phyloP scores from a whole-genome alignment of 371 early-diverging fungal genomes.

The Syncephalastrum sp. region DNA sequence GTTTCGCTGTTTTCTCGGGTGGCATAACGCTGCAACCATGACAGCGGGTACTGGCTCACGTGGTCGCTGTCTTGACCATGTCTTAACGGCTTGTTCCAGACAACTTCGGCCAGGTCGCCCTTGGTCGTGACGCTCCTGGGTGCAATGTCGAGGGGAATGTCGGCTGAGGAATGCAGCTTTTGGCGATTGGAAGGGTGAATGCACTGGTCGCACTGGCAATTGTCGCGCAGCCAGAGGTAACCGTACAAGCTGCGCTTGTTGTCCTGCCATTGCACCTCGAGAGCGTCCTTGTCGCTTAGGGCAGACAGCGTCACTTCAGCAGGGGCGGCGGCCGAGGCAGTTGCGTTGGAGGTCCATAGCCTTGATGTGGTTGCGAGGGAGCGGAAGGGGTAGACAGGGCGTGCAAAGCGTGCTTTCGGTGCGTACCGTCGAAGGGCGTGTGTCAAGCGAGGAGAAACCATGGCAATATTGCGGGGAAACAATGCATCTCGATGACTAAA shows the following conservation, averaged over 20 bases:
- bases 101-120: conserved; percentile 34
- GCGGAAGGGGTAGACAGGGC: too few species aligned
- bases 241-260: conserved; percentile 33
- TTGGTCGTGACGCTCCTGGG: conserved; percentile 28
- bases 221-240: conserved; percentile 80
- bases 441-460: too few species aligned
- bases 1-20: conserved; percentile 23
- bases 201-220: conserved; percentile 74
- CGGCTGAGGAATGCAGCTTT: conserved; percentile 79
- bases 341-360: too few species aligned
- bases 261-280: conserved; percentile 26
- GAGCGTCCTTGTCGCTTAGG: conserved; percentile 10
- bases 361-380: too few species aligned
- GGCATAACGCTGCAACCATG: conserved; percentile 38
- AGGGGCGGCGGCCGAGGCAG: background rate
- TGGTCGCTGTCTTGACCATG: conserved; percentile 40
- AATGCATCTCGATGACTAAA: too few species aligned
- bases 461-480: too few species aligned
- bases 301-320: conserved; percentile 2
- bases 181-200: conserved; percentile 76
- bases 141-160: conserved; percentile 60
- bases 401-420: too few species aligned
- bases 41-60: conserved; percentile 42
- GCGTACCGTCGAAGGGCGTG: too few species aligned
- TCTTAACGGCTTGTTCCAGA: conserved; percentile 41